A percentile compares a stretch with the other conserved stretches of the same genome.
Conservation (phyloP, 1,284 basidiomycete genomes). For the Cystobasidium pallidum region DNA sequence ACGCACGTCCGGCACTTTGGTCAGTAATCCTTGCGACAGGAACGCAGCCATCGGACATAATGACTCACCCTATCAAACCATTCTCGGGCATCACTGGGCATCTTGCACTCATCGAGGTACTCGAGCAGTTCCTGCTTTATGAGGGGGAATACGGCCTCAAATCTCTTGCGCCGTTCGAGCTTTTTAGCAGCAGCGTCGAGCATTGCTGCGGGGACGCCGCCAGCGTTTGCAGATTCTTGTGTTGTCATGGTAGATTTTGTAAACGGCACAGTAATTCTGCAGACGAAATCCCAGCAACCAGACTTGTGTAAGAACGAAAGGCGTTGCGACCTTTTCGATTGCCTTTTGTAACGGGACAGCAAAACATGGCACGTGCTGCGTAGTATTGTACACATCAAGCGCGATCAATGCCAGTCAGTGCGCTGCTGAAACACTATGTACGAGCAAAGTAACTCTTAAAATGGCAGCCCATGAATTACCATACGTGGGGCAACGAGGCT, state of each 20-base stretch:
- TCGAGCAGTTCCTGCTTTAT: conserved; percentile 65
- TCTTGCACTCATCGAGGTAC: conserved; percentile 68
- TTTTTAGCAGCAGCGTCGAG: conserved; percentile 49
- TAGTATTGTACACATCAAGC: too few species aligned
- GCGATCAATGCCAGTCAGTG: too few species aligned
- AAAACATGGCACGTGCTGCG: background rate
- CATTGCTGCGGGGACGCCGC: conserved; percentile 9
- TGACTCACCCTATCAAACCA: conserved; percentile 74
- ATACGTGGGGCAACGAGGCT: background rate
- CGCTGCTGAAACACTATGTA: background rate
- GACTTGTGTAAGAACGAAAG: too few species aligned
- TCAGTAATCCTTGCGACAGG: background rate
- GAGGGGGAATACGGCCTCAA: conserved; percentile 62
- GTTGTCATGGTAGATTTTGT: background rate
- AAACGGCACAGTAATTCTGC: background rate
- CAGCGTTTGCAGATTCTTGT: background rate
- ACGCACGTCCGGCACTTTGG: conserved; percentile 5
- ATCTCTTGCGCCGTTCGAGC: conserved; percentile 57
- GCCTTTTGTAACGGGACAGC: background rate
- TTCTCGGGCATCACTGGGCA: conserved; percentile 78
- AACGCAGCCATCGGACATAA: background rate
- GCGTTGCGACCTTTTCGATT: background rate
- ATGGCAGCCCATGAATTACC: background rate
- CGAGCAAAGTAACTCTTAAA: background rate
- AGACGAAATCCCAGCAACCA: background rate